Conservation (phyloP, 768 basidiomycete genomes). For the Lactarius indigo region DNA sequence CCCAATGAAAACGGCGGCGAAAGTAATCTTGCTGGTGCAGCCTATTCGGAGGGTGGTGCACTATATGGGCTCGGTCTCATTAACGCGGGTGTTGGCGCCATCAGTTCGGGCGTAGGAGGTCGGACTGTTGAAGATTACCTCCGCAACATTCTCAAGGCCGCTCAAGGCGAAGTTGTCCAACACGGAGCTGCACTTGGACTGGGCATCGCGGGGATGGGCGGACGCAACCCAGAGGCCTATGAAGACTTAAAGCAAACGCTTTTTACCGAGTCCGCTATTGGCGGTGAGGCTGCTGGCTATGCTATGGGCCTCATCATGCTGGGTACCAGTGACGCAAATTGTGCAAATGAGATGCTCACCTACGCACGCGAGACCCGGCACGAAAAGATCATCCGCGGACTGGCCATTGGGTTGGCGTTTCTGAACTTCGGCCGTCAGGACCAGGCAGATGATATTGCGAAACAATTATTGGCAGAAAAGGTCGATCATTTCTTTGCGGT, state of each 20-base stretch:
- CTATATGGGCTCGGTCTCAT: constrained; percentile 93
- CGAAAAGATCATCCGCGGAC: constrained; percentile 97
- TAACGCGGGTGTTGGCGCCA: constrained; percentile 78
- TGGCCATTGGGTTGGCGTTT: constrained; percentile 90
- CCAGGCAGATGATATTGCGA: constrained; percentile 82
- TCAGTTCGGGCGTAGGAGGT: constrained; percentile 36
- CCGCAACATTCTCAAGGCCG: constrained; percentile 70
- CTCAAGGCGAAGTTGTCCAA: constrained; percentile 84
- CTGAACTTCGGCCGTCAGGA: constrained; percentile 92
- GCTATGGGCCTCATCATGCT: constrained; percentile 99
- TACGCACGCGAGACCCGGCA: constrained; percentile 98
- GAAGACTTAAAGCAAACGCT: constrained; percentile 87
- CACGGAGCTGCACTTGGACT: constrained; percentile 96
- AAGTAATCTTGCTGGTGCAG: constrained; percentile 70
- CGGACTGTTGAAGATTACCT: constrained; percentile 71
- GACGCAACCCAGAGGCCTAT: constrained; percentile 83
- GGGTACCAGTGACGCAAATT: constrained; percentile 78
- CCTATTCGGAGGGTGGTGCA: constrained; percentile 95
- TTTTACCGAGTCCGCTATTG: constrained; percentile 92
- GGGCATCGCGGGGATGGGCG: constrained; percentile 95
- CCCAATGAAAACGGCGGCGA: constrained; percentile 71
- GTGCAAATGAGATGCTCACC: constrained; percentile 90
- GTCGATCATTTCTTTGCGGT: constrained; percentile 38
- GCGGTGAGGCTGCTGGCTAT: constrained; percentile 94
- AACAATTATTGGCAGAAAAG: constrained; percentile 78